phyloP scores from a whole-genome alignment of 768 basidiomycete genomes.

The Hydnomerulius pinastri region DNA sequence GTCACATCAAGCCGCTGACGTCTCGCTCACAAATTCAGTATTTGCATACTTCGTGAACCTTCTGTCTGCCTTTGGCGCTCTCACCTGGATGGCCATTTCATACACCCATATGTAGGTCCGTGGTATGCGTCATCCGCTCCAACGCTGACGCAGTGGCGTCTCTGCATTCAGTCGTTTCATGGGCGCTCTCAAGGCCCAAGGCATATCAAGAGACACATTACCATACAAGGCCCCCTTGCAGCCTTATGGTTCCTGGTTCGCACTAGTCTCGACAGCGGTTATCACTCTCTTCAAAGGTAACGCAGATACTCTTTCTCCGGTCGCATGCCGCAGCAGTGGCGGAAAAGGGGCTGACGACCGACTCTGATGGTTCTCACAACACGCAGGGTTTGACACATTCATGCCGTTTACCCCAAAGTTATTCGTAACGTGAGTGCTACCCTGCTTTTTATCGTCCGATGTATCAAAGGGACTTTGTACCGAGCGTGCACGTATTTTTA shows the following conservation, averaged over 20 bases:
- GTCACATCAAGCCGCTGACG: neutral
- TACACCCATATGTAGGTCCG: constrained; percentile 60
- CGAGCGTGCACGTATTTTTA: no score
- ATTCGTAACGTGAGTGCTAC: constrained; percentile 54
- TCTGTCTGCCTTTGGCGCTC: constrained; percentile 43
- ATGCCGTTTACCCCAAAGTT: constrained; percentile 51
- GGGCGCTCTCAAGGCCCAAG: constrained; percentile 45
- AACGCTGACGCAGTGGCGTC: constrained; percentile 14
- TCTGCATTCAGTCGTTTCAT: constrained; percentile 45
- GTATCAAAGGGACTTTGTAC: neutral
- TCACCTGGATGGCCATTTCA: constrained; percentile 48
- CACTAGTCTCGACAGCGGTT: constrained; percentile 50
- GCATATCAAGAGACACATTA: constrained; percentile 43
- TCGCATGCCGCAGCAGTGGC: constrained; percentile 37
- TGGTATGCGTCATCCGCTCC: neutral
- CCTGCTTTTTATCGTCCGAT: constrained; percentile 5
- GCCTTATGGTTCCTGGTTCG: constrained; percentile 64
- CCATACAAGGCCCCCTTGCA: constrained; percentile 63
- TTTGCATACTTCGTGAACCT: constrained; percentile 43
- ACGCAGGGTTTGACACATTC: constrained; percentile 40
- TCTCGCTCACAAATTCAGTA: constrained; percentile 11
- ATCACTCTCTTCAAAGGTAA: constrained; percentile 64
- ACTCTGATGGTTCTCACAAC: constrained; percentile 6
- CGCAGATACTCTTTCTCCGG: constrained; percentile 15
- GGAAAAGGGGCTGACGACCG: constrained; percentile 45